phyloP scores from a whole-genome alignment of 1,284 basidiomycete genomes.

The Ganoderma lucidum region DNA sequence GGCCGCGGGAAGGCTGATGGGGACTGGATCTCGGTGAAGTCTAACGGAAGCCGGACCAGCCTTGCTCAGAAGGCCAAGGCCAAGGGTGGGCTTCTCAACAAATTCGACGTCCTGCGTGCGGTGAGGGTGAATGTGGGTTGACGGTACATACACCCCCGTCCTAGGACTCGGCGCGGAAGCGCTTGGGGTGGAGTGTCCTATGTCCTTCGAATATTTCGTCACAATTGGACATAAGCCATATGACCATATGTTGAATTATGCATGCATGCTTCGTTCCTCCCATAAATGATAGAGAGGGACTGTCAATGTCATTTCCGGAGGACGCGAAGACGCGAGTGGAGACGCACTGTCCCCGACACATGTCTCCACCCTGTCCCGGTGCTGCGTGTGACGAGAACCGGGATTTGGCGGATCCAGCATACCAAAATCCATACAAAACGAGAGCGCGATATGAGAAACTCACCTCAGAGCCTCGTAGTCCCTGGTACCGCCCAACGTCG shows the following conservation, averaged over 20 bases:
- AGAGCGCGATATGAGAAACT: no score
- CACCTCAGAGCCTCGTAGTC: no score
- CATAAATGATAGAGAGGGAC: no score
- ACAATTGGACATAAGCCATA: no score
- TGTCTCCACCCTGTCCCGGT: no score
- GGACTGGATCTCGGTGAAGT: neutral
- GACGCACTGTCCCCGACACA: neutral
- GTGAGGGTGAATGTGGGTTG: neutral
- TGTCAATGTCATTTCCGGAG: neutral
- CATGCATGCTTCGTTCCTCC: neutral
- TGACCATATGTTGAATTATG: neutral
- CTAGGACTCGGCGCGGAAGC: no score
- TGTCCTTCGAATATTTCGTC: neutral
- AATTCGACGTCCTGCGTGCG: neutral
- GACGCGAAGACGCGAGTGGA: neutral
- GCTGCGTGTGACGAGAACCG: no score
- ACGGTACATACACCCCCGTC: neutral
- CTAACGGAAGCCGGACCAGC: neutral
- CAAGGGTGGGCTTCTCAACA: neutral
- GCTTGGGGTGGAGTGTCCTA: no score
- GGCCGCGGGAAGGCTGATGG: neutral
- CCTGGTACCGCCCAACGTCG: no score
- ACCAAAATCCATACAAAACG: no score
- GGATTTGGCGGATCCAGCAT: no score
- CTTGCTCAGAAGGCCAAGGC: neutral